phyloP scores from a whole-genome alignment of 2,329 filamentous ascomycete species.

The Claviceps maximensis region DNA sequence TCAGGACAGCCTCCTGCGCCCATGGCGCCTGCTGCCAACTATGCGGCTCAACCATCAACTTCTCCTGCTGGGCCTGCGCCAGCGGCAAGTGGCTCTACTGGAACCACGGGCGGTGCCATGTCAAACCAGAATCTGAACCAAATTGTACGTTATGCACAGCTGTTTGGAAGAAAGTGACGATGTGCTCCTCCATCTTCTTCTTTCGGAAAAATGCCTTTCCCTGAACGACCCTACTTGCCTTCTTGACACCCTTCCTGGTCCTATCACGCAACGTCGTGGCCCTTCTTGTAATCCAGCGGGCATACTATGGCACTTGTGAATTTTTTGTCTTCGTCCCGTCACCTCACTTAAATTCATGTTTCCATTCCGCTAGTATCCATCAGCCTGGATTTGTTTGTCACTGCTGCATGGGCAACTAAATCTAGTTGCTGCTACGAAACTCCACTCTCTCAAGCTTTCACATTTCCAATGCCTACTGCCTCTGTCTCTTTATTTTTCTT shows the following conservation, averaged over 20 bases:
- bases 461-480: neutral
- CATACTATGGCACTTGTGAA: neutral
- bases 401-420: no score
- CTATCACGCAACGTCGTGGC: neutral
- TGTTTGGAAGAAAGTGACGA: neutral
- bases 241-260: neutral
- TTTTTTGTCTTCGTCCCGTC: neutral
- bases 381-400: neutral
- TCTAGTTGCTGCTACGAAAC: neutral
- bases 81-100: constrained; percentile 20
- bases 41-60: constrained; percentile 19
- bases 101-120: constrained; percentile 29
- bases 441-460: neutral
- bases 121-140: constrained; percentile 89
- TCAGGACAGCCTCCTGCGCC: constrained; percentile 19
- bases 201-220: neutral
- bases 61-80: constrained; percentile 20
- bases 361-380: neutral
- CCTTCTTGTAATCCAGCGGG: neutral
- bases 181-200: constrained; percentile 9
- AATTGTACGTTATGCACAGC: constrained; percentile 60
- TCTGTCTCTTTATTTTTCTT: neutral
- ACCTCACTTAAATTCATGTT: neutral
- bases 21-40: constrained; percentile 18
- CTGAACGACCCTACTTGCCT: neutral